phyloP scores from a whole-genome alignment of 805 yeast species.

The Saccharomycopsis fodiens region DNA sequence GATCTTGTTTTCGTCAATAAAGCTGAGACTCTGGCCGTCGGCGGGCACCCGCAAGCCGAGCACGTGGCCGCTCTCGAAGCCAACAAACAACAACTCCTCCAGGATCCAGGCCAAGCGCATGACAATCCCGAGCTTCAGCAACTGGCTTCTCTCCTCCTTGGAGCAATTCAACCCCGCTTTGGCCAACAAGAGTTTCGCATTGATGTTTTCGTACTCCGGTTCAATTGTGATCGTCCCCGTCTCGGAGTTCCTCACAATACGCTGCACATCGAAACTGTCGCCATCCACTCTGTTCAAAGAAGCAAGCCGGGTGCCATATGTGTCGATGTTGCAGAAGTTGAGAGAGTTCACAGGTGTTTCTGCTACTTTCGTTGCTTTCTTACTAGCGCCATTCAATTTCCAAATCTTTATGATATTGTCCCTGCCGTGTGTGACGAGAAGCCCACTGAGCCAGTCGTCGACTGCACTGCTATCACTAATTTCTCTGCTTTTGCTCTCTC shows the following conservation, averaged over 20 bases:
- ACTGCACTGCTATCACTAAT: not conserved
- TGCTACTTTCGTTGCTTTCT: conserved; percentile 27
- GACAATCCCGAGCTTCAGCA: conserved; percentile 51
- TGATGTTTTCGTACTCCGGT: conserved; percentile 18
- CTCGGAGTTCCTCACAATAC: conserved; percentile 14
- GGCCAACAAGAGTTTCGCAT: conserved; percentile 19
- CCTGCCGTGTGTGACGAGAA: conserved; percentile 55
- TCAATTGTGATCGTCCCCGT: conserved; percentile 11
- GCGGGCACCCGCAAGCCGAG: conserved; percentile 26
- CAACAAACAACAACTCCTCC: conserved; percentile 35
- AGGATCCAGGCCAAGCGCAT: conserved; percentile 46
- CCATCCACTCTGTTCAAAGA: conserved; percentile 55
- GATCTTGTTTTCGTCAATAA: conserved; percentile 26
- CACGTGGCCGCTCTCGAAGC: conserved; percentile 71
- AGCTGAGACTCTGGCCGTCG: conserved; percentile 6
- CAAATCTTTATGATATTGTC: conserved; percentile 50
- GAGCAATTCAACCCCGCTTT: not conserved
- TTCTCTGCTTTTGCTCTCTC: too few relatives aligned
- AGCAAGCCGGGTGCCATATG: conserved; percentile 30
- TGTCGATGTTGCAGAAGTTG: conserved; percentile 62
- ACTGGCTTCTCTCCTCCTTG: conserved; percentile 13
- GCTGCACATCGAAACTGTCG: conserved; percentile 24
- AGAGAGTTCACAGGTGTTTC: conserved; percentile 65
- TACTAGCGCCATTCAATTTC: conserved; percentile 25
- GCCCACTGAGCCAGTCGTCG: conserved; percentile 28